Evolutionary conservation across 345 rosid species (phyloP).

Genomic region (Leavenworthia alabamica): DNA sequence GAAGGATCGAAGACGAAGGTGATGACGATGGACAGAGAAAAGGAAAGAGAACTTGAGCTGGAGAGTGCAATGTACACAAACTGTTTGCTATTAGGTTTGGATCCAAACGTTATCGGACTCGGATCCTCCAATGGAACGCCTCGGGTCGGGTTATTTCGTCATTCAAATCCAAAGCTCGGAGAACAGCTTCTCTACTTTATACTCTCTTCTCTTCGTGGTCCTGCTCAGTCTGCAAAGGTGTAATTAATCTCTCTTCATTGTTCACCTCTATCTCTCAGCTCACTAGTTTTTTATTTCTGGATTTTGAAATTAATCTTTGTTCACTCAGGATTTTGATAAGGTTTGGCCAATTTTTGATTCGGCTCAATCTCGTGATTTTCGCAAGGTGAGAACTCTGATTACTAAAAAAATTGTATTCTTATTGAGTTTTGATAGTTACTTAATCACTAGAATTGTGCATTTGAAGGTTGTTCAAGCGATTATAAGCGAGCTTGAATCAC

Average conservation of each 20-base stretch:
- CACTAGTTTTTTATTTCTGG: too few relatives aligned
- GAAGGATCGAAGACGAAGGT: too few relatives aligned
- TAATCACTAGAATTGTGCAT: constrained; percentile 2
- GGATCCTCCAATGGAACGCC: constrained; percentile 71
- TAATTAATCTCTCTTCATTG: too few relatives aligned
- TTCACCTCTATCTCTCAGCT: too few relatives aligned
- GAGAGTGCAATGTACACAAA: constrained; percentile 99
- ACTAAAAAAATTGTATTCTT: not conserved
- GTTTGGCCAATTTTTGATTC: too few relatives aligned
- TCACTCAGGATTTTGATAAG: too few relatives aligned
- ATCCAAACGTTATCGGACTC: constrained; percentile 82
- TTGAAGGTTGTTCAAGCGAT: constrained; percentile 92
- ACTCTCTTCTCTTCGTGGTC: constrained; percentile 96
- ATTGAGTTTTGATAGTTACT: not conserved
- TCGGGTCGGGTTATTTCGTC: constrained; percentile 92
- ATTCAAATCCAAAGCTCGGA: constrained; percentile 97
- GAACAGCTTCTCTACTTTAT: constrained; percentile 98
- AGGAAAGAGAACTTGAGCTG: constrained; percentile 95
- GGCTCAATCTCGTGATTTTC: too few relatives aligned
- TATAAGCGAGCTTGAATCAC: constrained; percentile 96
- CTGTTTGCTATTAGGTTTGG: constrained; percentile 86
- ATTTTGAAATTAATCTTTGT: too few relatives aligned
- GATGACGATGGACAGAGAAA: constrained; percentile 98
- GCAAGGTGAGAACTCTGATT: not conserved
- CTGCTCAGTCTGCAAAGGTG: constrained; percentile 91